A percentile compares a stretch with the other conserved stretches of the same genome.
Evolutionary conservation across 768 basidiomycete species (phyloP).

Genomic region (Boletus bicolor): DNA sequence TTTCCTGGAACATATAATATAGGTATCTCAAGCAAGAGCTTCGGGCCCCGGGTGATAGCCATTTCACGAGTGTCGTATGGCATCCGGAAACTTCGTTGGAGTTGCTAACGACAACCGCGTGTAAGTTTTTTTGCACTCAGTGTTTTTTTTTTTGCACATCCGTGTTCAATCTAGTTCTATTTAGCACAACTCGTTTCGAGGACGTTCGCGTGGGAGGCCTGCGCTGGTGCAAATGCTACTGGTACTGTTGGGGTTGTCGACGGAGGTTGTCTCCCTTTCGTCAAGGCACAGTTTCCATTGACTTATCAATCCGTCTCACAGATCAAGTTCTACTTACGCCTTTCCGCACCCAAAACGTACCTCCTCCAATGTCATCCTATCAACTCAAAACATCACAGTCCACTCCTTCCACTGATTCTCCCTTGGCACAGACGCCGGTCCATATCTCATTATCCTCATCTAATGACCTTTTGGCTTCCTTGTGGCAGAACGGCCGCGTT

Average conservation of each 20-base stretch:
- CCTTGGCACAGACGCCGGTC: constrained; percentile 43
- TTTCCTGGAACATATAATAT: neutral
- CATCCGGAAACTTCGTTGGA: constrained; percentile 76
- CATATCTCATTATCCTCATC: constrained; percentile 61
- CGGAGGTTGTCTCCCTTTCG: constrained; percentile 57
- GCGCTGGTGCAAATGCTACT: constrained; percentile 69
- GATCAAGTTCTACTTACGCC: constrained; percentile 81
- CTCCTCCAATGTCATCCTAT: constrained; percentile 94
- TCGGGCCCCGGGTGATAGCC: constrained; percentile 43
- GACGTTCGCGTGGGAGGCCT: constrained; percentile 78
- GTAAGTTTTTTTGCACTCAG: constrained; percentile 40
- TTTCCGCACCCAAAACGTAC: constrained; percentile 90
- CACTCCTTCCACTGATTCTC: neutral
- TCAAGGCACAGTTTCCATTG: neutral
- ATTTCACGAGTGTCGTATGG: constrained; percentile 79
- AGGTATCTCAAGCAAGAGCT: constrained; percentile 96
- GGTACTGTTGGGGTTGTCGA: constrained; percentile 89
- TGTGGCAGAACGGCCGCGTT: constrained; percentile 69
- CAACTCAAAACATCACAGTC: constrained; percentile 33
- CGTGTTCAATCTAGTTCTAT: constrained; percentile 1
- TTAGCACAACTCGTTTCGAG: constrained; percentile 56
- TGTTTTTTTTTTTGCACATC: neutral
- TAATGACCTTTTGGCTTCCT: constrained; percentile 56
- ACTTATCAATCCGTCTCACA: constrained; percentile 30
- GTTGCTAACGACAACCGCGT: constrained; percentile 61